Conservation (phyloP, 495 filamentous ascomycete species). For the Cairneyella variabilis region DNA sequence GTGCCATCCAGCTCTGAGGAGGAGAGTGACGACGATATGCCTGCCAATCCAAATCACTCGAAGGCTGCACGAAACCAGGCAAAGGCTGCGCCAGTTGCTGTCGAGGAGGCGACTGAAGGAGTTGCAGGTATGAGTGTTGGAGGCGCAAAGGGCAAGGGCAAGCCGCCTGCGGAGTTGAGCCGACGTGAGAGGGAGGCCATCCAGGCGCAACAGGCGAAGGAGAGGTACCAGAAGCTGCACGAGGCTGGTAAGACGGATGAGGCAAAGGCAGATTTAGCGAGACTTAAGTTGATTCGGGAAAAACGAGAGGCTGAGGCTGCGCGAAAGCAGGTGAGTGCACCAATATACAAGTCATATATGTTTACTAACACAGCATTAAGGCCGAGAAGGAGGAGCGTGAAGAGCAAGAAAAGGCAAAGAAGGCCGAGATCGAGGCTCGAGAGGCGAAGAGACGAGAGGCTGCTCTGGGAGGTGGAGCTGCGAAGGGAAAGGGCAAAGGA, state of each 20-base stretch:
- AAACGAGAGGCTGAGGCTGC: constrained; percentile 79
- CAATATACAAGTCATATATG: background rate
- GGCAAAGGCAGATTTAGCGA: constrained; percentile 85
- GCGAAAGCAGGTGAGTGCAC: constrained; percentile 44
- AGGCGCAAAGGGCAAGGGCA: constrained; percentile 32
- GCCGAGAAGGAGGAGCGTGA: constrained; percentile 73
- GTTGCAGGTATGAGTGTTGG: constrained; percentile 40
- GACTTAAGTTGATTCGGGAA: constrained; percentile 75
- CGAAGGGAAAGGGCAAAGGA: constrained; percentile 23
- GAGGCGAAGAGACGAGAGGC: constrained; percentile 28
- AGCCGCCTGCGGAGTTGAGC: constrained; percentile 54
- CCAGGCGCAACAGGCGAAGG: constrained; percentile 82
- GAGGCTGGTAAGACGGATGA: constrained; percentile 96
- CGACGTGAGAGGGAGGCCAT: constrained; percentile 85
- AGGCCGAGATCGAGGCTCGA: constrained; percentile 43
- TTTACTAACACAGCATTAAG: constrained; percentile 27
- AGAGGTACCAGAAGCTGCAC: constrained; percentile 90
- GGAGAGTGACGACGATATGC: constrained; percentile 64
- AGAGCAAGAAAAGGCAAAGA: constrained; percentile 50
- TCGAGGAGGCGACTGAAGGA: constrained; percentile 46
- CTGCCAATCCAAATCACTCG: constrained; percentile 88
- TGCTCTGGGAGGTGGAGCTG: constrained; percentile 17
- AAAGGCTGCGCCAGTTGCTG: constrained; percentile 29
- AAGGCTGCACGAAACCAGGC: constrained; percentile 57
- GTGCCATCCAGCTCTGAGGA: constrained; percentile 69